phyloP scores from a whole-genome alignment of 106 monocot genomes.

The Allium sativum region DNA sequence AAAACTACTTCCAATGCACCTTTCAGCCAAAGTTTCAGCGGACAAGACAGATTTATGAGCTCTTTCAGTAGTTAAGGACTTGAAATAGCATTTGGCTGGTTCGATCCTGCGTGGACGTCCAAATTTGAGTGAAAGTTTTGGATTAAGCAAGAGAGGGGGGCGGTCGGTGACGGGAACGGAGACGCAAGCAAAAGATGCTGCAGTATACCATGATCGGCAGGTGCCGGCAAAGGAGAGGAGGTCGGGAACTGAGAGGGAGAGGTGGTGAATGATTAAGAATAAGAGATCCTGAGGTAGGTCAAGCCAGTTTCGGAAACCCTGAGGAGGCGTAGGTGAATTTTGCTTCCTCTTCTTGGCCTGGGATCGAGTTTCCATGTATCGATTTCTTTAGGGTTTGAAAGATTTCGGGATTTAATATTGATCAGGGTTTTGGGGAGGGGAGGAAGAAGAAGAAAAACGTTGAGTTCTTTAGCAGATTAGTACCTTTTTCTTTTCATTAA shows the following conservation, averaged over 20 bases:
- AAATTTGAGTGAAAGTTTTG: not conserved
- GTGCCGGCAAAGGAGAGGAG: not conserved
- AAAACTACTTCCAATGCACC: not conserved
- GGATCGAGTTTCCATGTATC: not conserved
- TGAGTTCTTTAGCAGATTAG: too few relatives aligned
- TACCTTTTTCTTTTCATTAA: too few relatives aligned
- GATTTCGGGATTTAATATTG: not conserved
- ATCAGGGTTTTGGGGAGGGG: too few relatives aligned
- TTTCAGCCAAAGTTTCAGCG: not conserved
- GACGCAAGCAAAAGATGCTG: not conserved
- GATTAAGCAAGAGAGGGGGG: slow-evolving; percentile 3
- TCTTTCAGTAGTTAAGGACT: not conserved
- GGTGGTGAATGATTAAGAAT: not conserved
- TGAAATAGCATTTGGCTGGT: not conserved
- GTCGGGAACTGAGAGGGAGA: slow-evolving; percentile 6
- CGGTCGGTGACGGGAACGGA: not conserved
- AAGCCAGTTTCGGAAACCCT: not conserved
- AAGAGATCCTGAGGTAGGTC: slow-evolving; percentile 3
- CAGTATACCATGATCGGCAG: slow-evolving; percentile 3
- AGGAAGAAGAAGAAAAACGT: too few relatives aligned
- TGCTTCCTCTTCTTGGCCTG: not conserved
- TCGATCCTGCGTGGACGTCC: not conserved
- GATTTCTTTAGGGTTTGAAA: not conserved
- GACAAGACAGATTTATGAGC: not conserved
- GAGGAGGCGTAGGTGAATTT: not conserved